Percentiles rank a stretch among this genome's conserved stretches.
These are phyloP conservation scores for Rhizopus microsporus DNA, from an alignment of 371 early-diverging fungal genomes.

Conservation along the genomic window DNA sequence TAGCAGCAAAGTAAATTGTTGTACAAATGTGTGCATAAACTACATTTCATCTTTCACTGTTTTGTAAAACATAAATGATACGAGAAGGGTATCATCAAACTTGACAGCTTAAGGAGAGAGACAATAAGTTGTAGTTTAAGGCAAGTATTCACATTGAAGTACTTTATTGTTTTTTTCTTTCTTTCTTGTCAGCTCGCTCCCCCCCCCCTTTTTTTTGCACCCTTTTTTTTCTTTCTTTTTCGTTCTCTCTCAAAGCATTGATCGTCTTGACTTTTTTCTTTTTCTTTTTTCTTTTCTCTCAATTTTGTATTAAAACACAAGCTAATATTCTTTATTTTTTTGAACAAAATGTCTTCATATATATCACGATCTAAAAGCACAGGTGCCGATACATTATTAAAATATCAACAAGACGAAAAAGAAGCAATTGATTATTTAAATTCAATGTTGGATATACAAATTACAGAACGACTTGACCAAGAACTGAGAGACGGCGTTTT, in stretches of 20 bases:
- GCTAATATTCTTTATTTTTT: conserved; percentile 11
- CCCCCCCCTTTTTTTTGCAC: conserved; percentile 4
- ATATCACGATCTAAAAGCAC: conserved; percentile 39
- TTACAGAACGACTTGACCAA: conserved; percentile 50
- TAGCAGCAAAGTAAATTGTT: no score
- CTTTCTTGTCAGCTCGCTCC: conserved; percentile 2
- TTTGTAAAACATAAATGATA: no score
- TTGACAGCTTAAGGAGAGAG: no score
- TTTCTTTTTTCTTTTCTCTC: conserved; percentile 10
- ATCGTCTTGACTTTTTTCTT: neutral
- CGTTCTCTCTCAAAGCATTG: no score
- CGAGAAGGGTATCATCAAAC: no score
- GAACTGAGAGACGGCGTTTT: conserved; percentile 48
- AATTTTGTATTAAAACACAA: neutral
- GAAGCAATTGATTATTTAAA: conserved; percentile 40
- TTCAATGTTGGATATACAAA: conserved; percentile 14
- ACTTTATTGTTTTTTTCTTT: neutral
- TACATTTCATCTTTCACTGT: no score
- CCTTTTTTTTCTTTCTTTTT: conserved; percentile 1
- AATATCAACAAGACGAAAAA: conserved; percentile 31
- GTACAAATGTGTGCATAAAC: no score
- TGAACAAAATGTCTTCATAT: conserved; percentile 19
- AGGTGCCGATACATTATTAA: conserved; percentile 34
- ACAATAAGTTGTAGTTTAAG: no score
- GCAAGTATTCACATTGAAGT: neutral